Base-by-base conservation (phyloP, 2,329 filamentous ascomycete species). In the Cercospora janseana region DNA sequence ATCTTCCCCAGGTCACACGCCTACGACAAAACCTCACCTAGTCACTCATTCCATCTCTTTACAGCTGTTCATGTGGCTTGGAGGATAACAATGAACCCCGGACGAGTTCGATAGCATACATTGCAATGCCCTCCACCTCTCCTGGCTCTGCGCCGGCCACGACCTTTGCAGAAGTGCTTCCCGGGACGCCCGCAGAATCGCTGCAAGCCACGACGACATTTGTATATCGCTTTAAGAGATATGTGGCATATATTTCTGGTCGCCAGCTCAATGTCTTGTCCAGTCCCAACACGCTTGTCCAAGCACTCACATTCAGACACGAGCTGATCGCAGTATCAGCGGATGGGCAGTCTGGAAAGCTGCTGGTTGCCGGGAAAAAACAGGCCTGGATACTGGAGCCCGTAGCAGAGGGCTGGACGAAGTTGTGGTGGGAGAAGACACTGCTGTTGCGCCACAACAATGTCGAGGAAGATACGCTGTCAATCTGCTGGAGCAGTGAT, bases 191-290 rank as follows among this genome's bases (percentile, higher is more conserved):
- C 68, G 82, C 81, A 75, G 78, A 85, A 63, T 86, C 82, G 76
- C 83, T 88, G 64, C 87, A 91, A 77, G 83, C 85, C 72, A 76
- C 90, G 67, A 81, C 82, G 69, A 85, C 83, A 54, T 86, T 83
- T 67, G 77, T 80, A 67, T 93, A 87, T 85, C 79, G 87, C 62
- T 78, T 78, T 58, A 78, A 80, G 64, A 83, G 86, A 60, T 79
- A 92, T 60, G 82, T 88, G 69, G 87, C 83, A 44, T 98, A 97
- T 72, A 86, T 96, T 59, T 93, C 88, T 53, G 92, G 92, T 63
- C 87, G 86, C 70, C 88, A 88, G 55, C 81, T 97, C 58, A 82
- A 93, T 46, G 85, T 98, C 62, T 82, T 97, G 60, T 80, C 82
- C 64, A 86, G 83, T 43, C 80, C 87, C 45, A 78, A 85, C 55